Percentiles rank a stretch among this genome's conserved stretches.
phyloP scores from a whole-genome alignment of 2,329 filamentous ascomycete species.

The Botrytis cinerea region DNA sequence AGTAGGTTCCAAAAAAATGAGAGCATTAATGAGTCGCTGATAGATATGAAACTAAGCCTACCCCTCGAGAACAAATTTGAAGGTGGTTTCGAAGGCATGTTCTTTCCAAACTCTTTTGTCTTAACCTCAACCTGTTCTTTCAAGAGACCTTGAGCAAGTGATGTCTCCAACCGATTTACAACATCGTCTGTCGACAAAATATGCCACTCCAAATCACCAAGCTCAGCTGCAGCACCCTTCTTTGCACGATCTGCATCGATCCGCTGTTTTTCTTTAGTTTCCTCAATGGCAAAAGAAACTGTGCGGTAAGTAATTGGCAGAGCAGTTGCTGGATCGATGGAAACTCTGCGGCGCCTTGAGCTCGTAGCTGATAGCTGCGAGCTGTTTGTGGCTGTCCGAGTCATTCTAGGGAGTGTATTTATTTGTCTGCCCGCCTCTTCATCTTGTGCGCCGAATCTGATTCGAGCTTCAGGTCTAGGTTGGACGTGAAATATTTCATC shows the following conservation, averaged over 20 bases:
- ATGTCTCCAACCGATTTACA: slow-evolving; percentile 57
- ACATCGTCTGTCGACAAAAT: slow-evolving; percentile 58
- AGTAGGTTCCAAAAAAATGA: background rate
- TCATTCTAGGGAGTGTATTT: slow-evolving; percentile 18
- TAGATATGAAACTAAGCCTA: background rate
- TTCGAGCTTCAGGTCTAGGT: slow-evolving; percentile 25
- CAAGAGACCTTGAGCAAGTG: slow-evolving; percentile 58
- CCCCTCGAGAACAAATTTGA: slow-evolving; percentile 56
- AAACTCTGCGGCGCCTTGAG: slow-evolving; percentile 28
- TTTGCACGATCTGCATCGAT: slow-evolving; percentile 47
- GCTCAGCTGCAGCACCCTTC: slow-evolving; percentile 51
- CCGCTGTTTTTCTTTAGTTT: slow-evolving; percentile 50
- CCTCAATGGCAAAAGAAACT: slow-evolving; percentile 57
- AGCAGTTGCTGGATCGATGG: slow-evolving; percentile 45
- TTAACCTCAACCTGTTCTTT: slow-evolving; percentile 55
- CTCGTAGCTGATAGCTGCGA: slow-evolving; percentile 28
- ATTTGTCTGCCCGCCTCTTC: slow-evolving; percentile 23
- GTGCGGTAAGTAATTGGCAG: slow-evolving; percentile 56
- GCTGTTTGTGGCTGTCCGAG: slow-evolving; percentile 29
- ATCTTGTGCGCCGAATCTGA: slow-evolving; percentile 26
- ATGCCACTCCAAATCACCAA: slow-evolving; percentile 68
- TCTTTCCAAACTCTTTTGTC: slow-evolving; percentile 62
- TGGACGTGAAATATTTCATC: slow-evolving; percentile 27
- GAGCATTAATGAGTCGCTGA: background rate
- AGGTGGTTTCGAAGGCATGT: slow-evolving; percentile 64